Conservation (phyloP, 371 early-diverging fungal genomes). For the Actinomucor elegans region DNA sequence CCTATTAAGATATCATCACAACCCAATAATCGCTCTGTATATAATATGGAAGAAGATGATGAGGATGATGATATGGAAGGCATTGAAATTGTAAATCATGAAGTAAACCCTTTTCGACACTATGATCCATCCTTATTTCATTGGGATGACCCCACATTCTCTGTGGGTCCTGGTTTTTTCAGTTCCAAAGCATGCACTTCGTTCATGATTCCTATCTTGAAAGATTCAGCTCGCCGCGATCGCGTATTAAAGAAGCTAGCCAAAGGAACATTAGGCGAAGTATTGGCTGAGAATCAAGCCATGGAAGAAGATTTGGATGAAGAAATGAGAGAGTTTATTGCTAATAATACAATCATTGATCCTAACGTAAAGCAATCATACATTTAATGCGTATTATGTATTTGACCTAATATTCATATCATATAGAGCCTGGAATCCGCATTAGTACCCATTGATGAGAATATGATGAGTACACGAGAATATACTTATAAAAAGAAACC, state of each 20-base stretch:
- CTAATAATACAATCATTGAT: background rate
- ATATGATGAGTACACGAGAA: background rate
- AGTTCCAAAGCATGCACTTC: constrained; percentile 3
- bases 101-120: constrained; percentile 5
- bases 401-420: background rate
- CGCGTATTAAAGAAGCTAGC: constrained; percentile 10
- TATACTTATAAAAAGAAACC: constrained; percentile 24
- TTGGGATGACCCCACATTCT: constrained; percentile 12
- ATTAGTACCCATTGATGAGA: background rate
- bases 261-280: constrained; percentile 19
- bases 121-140: constrained; percentile 10
- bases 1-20: background rate
- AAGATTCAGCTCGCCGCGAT: constrained; percentile 8
- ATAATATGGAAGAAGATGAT: background rate
- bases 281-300: constrained; percentile 5
- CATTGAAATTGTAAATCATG: constrained; percentile 12
- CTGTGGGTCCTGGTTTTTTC: constrained; percentile 21
- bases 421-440: constrained; percentile 4
- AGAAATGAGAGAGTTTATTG: constrained; percentile 12
- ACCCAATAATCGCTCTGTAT: too few relatives aligned
- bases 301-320: constrained; percentile 18
- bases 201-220: constrained; percentile 2
- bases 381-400: background rate
- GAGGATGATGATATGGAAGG: constrained; percentile 13
- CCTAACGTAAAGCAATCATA: background rate